Conservation (phyloP, 768 basidiomycete genomes). For the Calocybe indica region DNA sequence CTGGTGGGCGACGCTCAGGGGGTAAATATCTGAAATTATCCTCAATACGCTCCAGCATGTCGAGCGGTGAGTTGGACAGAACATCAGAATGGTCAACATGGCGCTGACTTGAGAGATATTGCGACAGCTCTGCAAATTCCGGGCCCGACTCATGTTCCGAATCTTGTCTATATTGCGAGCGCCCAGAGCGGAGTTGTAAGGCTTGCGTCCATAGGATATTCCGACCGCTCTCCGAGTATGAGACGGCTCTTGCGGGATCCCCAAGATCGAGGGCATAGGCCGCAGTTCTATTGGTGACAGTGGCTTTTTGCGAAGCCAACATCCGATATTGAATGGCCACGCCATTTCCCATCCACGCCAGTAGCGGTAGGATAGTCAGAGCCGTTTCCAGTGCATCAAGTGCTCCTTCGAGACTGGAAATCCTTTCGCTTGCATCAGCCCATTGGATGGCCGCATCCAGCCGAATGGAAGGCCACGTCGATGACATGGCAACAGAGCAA, state of each 20-base stretch:
- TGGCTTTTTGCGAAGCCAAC: background rate
- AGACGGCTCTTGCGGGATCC: conserved; percentile 19
- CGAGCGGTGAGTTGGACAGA: too few relatives aligned
- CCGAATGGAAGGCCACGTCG: background rate
- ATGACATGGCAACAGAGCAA: too few relatives aligned
- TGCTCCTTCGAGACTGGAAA: background rate
- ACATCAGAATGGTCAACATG: too few relatives aligned
- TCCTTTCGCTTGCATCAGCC: background rate
- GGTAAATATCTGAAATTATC: too few relatives aligned
- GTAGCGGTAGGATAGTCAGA: background rate
- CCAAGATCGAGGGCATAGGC: conserved; percentile 15
- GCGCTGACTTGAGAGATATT: too few relatives aligned
- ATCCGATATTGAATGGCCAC: background rate
- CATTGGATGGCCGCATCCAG: background rate
- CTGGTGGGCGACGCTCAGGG: too few relatives aligned
- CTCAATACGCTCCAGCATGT: too few relatives aligned
- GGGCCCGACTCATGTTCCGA: too few relatives aligned
- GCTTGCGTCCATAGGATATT: conserved; percentile 21
- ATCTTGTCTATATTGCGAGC: conserved; percentile 1
- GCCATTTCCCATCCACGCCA: background rate
- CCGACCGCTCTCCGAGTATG: conserved; percentile 26
- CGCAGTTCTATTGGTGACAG: conserved; percentile 8
- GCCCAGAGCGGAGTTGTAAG: conserved; percentile 15
- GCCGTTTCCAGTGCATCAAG: background rate
- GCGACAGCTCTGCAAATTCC: too few relatives aligned